phyloP scores from a whole-genome alignment of 208 protist genomes.

The Jaenimonas drosophilae region DNA sequence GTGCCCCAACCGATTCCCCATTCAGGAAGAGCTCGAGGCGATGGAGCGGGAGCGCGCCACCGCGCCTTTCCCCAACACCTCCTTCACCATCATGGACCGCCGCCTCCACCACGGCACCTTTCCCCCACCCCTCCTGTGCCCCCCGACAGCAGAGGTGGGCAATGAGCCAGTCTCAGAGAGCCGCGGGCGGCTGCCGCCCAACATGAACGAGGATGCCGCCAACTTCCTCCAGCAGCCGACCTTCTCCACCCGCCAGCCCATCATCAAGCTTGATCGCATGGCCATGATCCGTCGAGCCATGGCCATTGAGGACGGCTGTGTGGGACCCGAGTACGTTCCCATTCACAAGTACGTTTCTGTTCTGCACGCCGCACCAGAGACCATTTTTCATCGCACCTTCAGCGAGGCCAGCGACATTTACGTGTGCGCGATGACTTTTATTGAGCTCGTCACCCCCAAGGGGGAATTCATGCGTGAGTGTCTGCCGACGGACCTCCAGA shows the following conservation, averaged over 20 bases:
- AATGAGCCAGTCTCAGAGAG: too few relatives aligned
- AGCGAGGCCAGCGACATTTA: constrained; percentile 63
- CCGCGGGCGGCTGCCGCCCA: too few relatives aligned
- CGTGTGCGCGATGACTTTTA: constrained; percentile 77
- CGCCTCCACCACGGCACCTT: too few relatives aligned
- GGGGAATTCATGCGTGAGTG: constrained; percentile 39
- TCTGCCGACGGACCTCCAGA: constrained; percentile 11
- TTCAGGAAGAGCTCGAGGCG: too few relatives aligned
- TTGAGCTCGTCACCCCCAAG: constrained; percentile 50
- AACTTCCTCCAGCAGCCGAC: too few relatives aligned
- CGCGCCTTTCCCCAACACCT: too few relatives aligned
- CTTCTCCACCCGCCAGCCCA: constrained; percentile 12
- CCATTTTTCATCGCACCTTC: constrained; percentile 26
- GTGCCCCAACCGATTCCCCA: constrained; percentile 1
- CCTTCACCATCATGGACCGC: too few relatives aligned
- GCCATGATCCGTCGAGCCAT: constrained; percentile 19
- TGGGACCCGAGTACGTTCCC: constrained; percentile 9
- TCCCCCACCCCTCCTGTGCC: too few relatives aligned
- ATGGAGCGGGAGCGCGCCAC: too few relatives aligned
- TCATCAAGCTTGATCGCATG: constrained; percentile 25
- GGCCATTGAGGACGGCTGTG: background rate
- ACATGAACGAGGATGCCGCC: too few relatives aligned
- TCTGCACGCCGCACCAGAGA: constrained; percentile 58
- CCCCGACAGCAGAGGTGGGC: too few relatives aligned
- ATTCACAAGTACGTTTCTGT: constrained; percentile 38